Conservation (phyloP, 805 yeast genomes). For the Kuraishia molischiana region DNA sequence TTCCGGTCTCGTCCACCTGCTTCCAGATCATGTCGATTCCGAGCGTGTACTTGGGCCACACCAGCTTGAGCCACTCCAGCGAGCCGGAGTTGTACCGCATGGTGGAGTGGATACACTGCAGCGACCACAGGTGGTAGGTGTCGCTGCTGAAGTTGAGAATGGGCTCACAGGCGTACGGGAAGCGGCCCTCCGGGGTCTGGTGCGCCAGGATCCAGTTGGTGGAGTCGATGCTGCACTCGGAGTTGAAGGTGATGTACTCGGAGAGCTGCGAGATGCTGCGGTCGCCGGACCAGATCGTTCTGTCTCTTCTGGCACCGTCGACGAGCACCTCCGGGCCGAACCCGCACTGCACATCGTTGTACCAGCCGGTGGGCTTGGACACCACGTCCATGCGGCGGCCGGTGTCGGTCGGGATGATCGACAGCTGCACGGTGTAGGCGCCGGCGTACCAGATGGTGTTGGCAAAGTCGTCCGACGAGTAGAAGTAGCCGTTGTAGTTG, state of each 20-base stretch:
- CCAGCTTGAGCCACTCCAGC: constrained; percentile 1
- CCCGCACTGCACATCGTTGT: constrained; percentile 9
- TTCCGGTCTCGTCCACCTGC: constrained; percentile 4
- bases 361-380: constrained; percentile 31
- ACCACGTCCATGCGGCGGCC: constrained; percentile 24
- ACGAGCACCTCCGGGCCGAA: constrained; percentile 7
- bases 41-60: constrained; percentile 5
- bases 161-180: constrained; percentile 7
- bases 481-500: constrained; percentile 2
- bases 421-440: constrained; percentile 23
- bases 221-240: constrained; percentile 18
- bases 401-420: constrained; percentile 34
- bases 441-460: constrained; percentile 31
- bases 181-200: constrained; percentile 4
- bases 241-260: constrained; percentile 14
- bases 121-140: constrained; percentile 6
- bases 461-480: constrained; percentile 9
- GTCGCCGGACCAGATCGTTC: constrained; percentile 8
- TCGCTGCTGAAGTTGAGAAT: constrained; percentile 5
- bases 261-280: constrained; percentile 4
- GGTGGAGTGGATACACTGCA: constrained; percentile 3
- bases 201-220: constrained; percentile 12
- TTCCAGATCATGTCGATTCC: constrained; percentile 3
- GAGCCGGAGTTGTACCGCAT: constrained; percentile 1
- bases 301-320: constrained; percentile 8